A percentile compares a stretch with the other conserved stretches of the same genome.
Evolutionary conservation across 179 eudicot species (phyloP).

Genomic region (Nepenthes alata): DNA sequence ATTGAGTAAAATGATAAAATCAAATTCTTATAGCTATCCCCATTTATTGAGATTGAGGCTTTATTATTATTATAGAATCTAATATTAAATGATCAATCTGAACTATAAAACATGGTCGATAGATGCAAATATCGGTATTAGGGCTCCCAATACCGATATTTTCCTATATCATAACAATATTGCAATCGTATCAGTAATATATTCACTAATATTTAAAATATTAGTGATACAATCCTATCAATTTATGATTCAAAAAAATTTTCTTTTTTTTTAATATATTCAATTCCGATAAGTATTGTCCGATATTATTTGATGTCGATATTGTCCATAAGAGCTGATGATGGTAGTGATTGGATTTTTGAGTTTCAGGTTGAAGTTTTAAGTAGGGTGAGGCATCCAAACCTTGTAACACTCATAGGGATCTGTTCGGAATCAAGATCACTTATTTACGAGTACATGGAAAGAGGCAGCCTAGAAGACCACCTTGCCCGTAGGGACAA

Average conservation of each 20-base stretch:
- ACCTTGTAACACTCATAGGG: conserved; percentile 56
- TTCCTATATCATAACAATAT: too few species aligned
- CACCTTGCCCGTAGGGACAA: conserved; percentile 29
- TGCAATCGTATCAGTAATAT: too few species aligned
- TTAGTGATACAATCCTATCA: too few species aligned
- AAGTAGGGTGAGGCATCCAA: conserved; percentile 68
- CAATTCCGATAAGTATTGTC: too few species aligned
- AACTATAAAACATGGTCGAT: not conserved
- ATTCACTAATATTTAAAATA: too few species aligned
- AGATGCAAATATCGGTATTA: too few species aligned
- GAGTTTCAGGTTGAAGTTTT: conserved; percentile 48
- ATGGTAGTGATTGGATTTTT: not conserved
- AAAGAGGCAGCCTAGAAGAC: conserved; percentile 68
- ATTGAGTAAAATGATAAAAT: too few species aligned
- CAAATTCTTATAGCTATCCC: too few species aligned
- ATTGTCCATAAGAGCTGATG: not conserved
- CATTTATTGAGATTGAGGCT: too few species aligned
- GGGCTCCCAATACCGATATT: too few species aligned
- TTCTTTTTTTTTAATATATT: too few species aligned
- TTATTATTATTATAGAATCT: not conserved
- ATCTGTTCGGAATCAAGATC: conserved; percentile 61
- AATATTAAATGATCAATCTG: not conserved
- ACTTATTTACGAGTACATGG: conserved; percentile 59
- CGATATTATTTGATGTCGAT: not conserved
- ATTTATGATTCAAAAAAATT: too few species aligned